Base-by-base conservation (phyloP, 148 eudicot species). In the Vaccinium myrtillus region DNA sequence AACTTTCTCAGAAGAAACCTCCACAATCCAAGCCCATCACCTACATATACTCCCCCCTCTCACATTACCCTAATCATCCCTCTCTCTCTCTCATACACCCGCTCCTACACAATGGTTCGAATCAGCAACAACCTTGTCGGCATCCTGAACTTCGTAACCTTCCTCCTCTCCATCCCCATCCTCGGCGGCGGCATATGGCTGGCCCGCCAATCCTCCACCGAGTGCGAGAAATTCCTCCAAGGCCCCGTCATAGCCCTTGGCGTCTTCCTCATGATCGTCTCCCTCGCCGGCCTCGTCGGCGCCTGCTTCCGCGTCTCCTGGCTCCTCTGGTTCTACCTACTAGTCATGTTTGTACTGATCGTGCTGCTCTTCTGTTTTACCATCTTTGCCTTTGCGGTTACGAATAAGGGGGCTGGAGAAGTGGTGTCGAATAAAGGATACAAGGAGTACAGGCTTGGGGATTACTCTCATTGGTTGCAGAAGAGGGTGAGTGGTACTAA, bases 391-490 rank as follows among this genome's bases (percentile, higher is more conserved):
- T 95, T 97, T 53, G 99, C 90, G 5, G 98, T 97, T 0, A 97
- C 98, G 1, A 95, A 94, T 59, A 94, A 90, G 78, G 99, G 99
- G 0, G 99, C 98, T 0, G 98, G 99, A 0, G 84, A 92, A 50
- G 86, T 15, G 0, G 2, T 92, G 0, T 87, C 94, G 4, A 89
- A 87, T 0, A 89, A 69, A 76, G 99, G 99, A 49, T 95, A 97
- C 75, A 97, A 95, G 90, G 94, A 93, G 88, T 95, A 97, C 53
- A 85, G 75, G 81, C 88, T 95, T 15, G 98, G 98, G 13, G 99
- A 97, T 86, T 97, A 95, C 77, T 95, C 98, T 0, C 84, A 91
- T 78, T 97, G 99, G 99, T 74, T 97, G 89, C 98, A 91, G 87
- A 97, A 95, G 43, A 87, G 99, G 76, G 99, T 97, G 2, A 89